Conservation (phyloP, 2,329 filamentous ascomycete species). For the Botrytis paeoniae region DNA sequence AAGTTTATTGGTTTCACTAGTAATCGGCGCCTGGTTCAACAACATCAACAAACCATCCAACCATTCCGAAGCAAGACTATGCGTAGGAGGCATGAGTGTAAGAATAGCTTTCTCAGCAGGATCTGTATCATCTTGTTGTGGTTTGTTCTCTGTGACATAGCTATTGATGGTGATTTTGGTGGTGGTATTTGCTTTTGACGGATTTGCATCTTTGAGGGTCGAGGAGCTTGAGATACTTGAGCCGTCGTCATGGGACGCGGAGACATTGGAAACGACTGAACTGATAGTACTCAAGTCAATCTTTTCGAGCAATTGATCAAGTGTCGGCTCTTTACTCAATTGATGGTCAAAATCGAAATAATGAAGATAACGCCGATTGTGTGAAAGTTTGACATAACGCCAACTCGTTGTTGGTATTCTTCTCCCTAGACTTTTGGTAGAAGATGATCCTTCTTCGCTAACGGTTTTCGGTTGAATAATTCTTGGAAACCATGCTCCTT, state of each 20-base stretch:
- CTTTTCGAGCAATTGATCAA: constrained; percentile 74
- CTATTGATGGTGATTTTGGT: constrained; percentile 94
- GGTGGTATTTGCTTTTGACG: constrained; percentile 41
- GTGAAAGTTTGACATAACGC: constrained; percentile 84
- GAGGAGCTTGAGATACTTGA: constrained; percentile 44
- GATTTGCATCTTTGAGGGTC: constrained; percentile 40
- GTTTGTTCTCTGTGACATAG: constrained; percentile 43
- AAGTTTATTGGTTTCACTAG: constrained; percentile 90
- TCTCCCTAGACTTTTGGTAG: constrained; percentile 20
- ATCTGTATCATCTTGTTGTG: constrained; percentile 38
- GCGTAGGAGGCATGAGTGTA: constrained; percentile 75
- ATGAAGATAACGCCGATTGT: constrained; percentile 86
- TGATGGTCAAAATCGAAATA: constrained; percentile 78
- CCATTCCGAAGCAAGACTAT: constrained; percentile 91
- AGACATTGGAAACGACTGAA: constrained; percentile 88
- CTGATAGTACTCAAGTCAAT: constrained; percentile 85
- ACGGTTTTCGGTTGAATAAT: constrained; percentile 46
- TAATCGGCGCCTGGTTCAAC: constrained; percentile 91
- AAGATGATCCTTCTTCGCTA: constrained; percentile 39
- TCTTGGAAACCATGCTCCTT: constrained; percentile 79
- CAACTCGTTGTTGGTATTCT: constrained; percentile 45
- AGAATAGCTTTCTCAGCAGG: constrained; percentile 70
- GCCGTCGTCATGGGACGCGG: constrained; percentile 46
- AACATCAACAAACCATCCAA: constrained; percentile 93
- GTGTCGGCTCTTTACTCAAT: constrained; percentile 60